Evolutionary conservation across 441 rosid species (phyloP).

Genomic region (Croton setiger): DNA sequence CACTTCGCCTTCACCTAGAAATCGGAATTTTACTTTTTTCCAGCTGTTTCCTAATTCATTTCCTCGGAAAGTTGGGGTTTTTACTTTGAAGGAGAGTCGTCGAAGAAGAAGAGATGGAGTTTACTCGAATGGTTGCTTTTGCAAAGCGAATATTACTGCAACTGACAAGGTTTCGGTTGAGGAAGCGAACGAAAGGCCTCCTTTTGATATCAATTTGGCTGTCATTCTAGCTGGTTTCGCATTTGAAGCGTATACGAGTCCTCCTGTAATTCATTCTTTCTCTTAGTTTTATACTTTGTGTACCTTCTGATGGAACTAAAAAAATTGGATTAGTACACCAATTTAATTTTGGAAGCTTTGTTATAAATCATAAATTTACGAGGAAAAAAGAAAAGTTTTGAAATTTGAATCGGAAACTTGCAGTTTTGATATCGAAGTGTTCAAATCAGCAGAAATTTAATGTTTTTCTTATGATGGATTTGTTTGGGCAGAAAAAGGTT

Average conservation of each 20-base stretch:
- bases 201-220: constrained; percentile 87
- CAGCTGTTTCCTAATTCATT: constrained; percentile 28
- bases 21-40: constrained; percentile 21
- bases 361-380: neutral
- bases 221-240: constrained; percentile 95
- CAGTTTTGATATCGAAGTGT: neutral
- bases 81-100: constrained; percentile 2
- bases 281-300: neutral
- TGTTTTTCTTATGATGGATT: neutral
- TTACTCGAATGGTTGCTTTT: constrained; percentile 29
- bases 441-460: neutral
- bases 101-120: constrained; percentile 21
- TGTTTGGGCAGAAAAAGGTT: constrained; percentile 46
- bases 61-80: constrained; percentile 28
- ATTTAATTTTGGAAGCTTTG: neutral
- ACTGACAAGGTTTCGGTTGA: constrained; percentile 25
- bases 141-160: constrained; percentile 31
- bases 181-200: constrained; percentile 41
- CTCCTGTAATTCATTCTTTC: constrained; percentile 43
- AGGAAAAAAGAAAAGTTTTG: neutral
- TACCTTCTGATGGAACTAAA: neutral
- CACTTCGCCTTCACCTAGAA: constrained; percentile 25
- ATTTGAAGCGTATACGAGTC: constrained; percentile 74
- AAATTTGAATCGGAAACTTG: neutral
- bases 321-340: neutral